These are phyloP conservation scores for Aspergillus glaucus DNA, from an alignment of 2,329 filamentous ascomycete genomes.

Conservation along the genomic window DNA sequence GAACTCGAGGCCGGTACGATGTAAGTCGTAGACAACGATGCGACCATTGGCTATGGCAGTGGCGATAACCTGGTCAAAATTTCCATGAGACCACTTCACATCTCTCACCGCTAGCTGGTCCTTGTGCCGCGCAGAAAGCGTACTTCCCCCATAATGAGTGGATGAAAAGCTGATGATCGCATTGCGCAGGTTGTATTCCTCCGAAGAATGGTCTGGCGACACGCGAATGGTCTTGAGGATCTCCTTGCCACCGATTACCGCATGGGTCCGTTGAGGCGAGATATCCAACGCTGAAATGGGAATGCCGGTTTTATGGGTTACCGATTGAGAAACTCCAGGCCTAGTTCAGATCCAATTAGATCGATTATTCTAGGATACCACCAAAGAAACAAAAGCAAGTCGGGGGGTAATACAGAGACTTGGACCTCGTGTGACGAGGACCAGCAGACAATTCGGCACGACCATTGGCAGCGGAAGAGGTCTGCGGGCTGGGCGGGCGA, in stretches of 20 bases:
- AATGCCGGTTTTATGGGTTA: constrained; percentile 58
- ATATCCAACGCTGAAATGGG: constrained; percentile 59
- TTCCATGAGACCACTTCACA: constrained; percentile 62
- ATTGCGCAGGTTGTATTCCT: constrained; percentile 59
- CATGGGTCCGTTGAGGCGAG: constrained; percentile 57
- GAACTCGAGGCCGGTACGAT: constrained; percentile 54
- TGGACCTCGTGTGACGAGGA: constrained; percentile 29
- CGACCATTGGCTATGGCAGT: constrained; percentile 60
- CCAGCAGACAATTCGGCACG: constrained; percentile 22
- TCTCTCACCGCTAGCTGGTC: constrained; percentile 58
- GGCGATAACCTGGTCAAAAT: constrained; percentile 54
- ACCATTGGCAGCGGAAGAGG: constrained; percentile 23
- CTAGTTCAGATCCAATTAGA: constrained; percentile 18
- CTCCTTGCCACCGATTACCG: constrained; percentile 58
- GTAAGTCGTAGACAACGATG: constrained; percentile 60
- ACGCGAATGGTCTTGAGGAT: constrained; percentile 61
- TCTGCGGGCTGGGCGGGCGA: constrained; percentile 48
- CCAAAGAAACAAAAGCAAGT: constrained; percentile 10
- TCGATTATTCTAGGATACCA: background rate
- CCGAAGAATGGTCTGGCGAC: constrained; percentile 50
- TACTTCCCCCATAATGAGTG: constrained; percentile 42
- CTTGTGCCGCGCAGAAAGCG: constrained; percentile 45
- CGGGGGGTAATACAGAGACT: constrained; percentile 33
- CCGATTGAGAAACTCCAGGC: constrained; percentile 47
- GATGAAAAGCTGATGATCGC: constrained; percentile 54